Evolutionary conservation across 2,329 filamentous ascomycete species (phyloP), one percentile per base, ranked within the genome.

Genomic region (Hypoxylon sp.): DNA sequence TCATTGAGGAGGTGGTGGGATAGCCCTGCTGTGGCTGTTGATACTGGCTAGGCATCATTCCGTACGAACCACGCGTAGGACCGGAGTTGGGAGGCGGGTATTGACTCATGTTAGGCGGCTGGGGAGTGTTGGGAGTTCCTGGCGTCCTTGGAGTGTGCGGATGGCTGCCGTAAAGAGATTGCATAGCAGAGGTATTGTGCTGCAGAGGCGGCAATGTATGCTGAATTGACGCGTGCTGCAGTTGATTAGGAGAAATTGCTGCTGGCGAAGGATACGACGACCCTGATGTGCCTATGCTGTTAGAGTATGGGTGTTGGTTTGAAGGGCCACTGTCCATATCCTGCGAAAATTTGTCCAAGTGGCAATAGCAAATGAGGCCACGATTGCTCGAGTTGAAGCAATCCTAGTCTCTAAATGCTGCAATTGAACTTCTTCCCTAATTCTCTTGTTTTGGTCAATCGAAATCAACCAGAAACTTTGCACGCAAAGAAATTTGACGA

Each of bases 111-210:
- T 81, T 84, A 58, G 82, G 80, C 39, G 87, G 86, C 63, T 84
- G 86, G 39, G 88, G 87, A 29, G 88, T 88, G 76, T 88, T 89
- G 39, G 88, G 88, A 14, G 88, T 89, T n/a, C 86, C 85, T 51
- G 87, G 86, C 22, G 87, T 89, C 75, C 88, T 84, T 71, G 88
- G 88, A 50, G 87, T 89, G 75, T 90, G 87, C 74, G 86, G 85
- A 78, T 89, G 86, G 75, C 81, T 88, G 65, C 85, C 85, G 81
- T 90, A 90, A 63, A 85, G 80, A 59, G 83, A 81, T 73, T 86
- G 84, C 83, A 87, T 85, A 71, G 81, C 80, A 72, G 81, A 79
- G 72, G 80, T 80, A 72, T 81, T 79, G 63, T 84, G 83, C 74
- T 83, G 82, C 47, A 89, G 79, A 72, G 87, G 86, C 48, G 87